These are phyloP conservation scores for Actinomucor elegans DNA, from an alignment of 371 early-diverging fungal species.

Conservation along the genomic window DNA sequence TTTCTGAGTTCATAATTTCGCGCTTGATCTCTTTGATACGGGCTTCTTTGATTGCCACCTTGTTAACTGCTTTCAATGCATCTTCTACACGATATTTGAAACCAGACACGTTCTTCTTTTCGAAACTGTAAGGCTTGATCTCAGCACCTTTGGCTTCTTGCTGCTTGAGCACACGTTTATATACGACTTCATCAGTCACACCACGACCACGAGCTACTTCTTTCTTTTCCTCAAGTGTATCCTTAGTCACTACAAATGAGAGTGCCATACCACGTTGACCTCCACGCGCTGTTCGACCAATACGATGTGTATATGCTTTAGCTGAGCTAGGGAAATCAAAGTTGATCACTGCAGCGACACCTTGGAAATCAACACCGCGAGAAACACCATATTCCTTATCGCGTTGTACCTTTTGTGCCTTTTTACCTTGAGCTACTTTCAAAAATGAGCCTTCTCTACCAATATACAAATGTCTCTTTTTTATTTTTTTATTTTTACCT, in stretches of 20 bases:
- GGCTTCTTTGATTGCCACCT: conserved; percentile 81
- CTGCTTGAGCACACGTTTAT: conserved; percentile 69
- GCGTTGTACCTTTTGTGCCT: conserved; percentile 49
- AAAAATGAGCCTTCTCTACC: too few relatives aligned
- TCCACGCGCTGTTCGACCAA: conserved; percentile 97
- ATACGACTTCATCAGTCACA: conserved; percentile 64
- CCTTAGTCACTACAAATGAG: conserved; percentile 73
- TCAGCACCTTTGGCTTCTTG: conserved; percentile 64
- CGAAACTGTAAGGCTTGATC: conserved; percentile 81
- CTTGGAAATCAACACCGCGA: conserved; percentile 96
- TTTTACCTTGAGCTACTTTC: conserved; percentile 43
- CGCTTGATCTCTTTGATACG: conserved; percentile 89
- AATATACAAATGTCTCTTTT: neutral
- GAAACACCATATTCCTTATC: conserved; percentile 95
- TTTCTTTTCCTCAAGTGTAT: conserved; percentile 33
- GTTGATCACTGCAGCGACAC: conserved; percentile 94
- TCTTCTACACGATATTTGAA: conserved; percentile 91
- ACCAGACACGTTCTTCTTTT: conserved; percentile 86
- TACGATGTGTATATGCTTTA: conserved; percentile 94
- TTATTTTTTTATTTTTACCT: conserved; percentile 12
- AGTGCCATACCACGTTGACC: conserved; percentile 88
- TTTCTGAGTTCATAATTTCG: conserved; percentile 93
- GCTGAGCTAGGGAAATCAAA: conserved; percentile 95
- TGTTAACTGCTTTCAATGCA: conserved; percentile 82
- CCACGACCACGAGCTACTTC: conserved; percentile 38